Conservation (phyloP, 805 yeast genomes). For the Pichia sporocuriosa region DNA sequence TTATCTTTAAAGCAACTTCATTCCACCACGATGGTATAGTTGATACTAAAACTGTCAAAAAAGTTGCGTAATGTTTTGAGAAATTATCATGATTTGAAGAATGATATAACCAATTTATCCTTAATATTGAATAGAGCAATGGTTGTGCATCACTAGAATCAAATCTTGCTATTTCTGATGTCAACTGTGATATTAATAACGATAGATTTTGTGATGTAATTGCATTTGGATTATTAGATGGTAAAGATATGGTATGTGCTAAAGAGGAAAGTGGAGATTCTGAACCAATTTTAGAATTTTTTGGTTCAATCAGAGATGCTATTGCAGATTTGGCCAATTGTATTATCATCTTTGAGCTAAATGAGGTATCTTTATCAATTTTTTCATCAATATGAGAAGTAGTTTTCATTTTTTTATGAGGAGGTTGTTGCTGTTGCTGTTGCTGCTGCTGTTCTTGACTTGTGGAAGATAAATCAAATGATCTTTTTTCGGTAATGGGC, state of each 20-base stretch:
- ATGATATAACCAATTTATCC: conserved; percentile 51
- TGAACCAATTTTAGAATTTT: background rate
- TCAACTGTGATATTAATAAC: conserved; percentile 50
- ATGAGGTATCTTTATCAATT: background rate
- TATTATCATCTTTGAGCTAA: conserved; percentile 11
- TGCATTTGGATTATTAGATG: conserved; percentile 45
- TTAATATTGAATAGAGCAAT: conserved; percentile 56
- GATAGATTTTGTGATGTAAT: conserved; percentile 46
- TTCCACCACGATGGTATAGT: conserved; percentile 87
- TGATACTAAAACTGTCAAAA: conserved; percentile 71
- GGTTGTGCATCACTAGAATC: conserved; percentile 48
- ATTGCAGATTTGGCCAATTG: conserved; percentile 58
- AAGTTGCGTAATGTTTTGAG: conserved; percentile 55
- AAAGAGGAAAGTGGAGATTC: conserved; percentile 48
- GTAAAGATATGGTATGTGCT: conserved; percentile 51
- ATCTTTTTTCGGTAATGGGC: conserved; percentile 2
- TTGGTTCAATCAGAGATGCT: conserved; percentile 56
- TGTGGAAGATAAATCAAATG: background rate
- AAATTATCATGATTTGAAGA: conserved; percentile 31
- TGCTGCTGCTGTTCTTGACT: background rate
- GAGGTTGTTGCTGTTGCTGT: background rate
- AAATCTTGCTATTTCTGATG: conserved; percentile 60
- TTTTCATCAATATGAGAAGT: background rate
- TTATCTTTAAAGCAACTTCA: conserved; percentile 67
- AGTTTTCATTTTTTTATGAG: background rate